Evolutionary conservation across 1,284 basidiomycete genomes (phyloP).

Genomic region (Coriolopsis trogii): DNA sequence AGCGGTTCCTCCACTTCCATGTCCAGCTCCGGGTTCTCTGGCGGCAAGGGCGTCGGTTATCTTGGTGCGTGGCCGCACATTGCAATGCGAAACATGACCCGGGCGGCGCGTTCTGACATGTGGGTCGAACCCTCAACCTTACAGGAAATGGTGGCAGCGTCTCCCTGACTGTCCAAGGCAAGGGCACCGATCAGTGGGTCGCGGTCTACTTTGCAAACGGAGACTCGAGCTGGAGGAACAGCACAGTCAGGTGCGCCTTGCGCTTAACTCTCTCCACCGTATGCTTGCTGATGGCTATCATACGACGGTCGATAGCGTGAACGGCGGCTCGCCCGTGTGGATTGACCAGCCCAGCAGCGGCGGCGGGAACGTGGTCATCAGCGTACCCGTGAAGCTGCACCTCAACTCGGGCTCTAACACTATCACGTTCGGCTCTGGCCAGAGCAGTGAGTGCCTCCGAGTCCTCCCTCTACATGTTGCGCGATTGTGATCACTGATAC

Average conservation of each 20-base stretch:
- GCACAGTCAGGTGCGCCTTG: conserved; percentile 54
- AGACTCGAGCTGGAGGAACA: conserved; percentile 60
- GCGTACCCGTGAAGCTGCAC: conserved; percentile 57
- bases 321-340: conserved; percentile 52
- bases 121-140: neutral
- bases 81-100: too few species aligned
- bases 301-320: conserved; percentile 43
- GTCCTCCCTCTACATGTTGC: neutral
- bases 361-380: conserved; percentile 52
- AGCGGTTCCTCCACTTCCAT: conserved; percentile 50
- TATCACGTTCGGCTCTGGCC: conserved; percentile 52
- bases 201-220: conserved; percentile 60
- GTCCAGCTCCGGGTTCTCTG: conserved; percentile 51
- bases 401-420: conserved; percentile 55
- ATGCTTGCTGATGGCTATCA: neutral
- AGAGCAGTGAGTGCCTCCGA: conserved; percentile 48
- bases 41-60: conserved; percentile 56
- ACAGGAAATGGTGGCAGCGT: conserved; percentile 59
- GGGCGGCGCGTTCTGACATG: too few species aligned
- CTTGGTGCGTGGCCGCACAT: conserved; percentile 41
- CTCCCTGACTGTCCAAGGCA: conserved; percentile 60
- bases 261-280: neutral
- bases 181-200: conserved; percentile 58
- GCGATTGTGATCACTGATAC: neutral
- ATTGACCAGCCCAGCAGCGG: conserved; percentile 64